These are phyloP conservation scores for Euphorbia schlechtendalii DNA, from an alignment of 441 rosid genomes.

Conservation along the genomic window DNA sequence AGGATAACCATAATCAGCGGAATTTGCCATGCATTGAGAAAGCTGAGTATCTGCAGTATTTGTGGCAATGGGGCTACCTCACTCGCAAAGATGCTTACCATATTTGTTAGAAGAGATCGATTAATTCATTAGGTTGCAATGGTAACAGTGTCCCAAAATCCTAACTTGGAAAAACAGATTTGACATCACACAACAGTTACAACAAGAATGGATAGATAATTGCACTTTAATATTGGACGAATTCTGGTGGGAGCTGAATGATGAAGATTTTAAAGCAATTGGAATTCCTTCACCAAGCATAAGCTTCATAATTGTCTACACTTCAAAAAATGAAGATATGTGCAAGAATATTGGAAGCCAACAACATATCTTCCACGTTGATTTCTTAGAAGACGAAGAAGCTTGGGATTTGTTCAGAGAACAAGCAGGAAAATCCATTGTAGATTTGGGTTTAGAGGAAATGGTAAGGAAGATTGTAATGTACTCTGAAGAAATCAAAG, in stretches of 20 bases:
- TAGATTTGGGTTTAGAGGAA: not conserved
- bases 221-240: not conserved
- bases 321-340: not conserved
- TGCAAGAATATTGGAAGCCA: conserved; percentile 12
- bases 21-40: not conserved
- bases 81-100: not conserved
- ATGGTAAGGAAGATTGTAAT: conserved; percentile 1
- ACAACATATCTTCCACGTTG: not conserved
- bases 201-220: not conserved
- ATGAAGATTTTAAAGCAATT: not conserved
- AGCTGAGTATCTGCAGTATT: not conserved
- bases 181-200: not conserved
- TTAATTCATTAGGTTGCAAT: not conserved
- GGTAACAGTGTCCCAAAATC: not conserved
- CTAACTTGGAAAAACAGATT: not conserved
- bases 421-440: not conserved
- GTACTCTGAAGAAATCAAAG: conserved; percentile 36
- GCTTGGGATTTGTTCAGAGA: conserved; percentile 17
- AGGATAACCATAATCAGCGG: not conserved
- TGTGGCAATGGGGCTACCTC: not conserved
- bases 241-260: not conserved
- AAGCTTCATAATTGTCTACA: not conserved
- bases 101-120: not conserved
- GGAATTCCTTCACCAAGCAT: not conserved
- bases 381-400: conserved; percentile 1